These are phyloP conservation scores for Vitis rotundifolia DNA, from an alignment of 164 flowering plant species.

Conservation along the genomic window DNA sequence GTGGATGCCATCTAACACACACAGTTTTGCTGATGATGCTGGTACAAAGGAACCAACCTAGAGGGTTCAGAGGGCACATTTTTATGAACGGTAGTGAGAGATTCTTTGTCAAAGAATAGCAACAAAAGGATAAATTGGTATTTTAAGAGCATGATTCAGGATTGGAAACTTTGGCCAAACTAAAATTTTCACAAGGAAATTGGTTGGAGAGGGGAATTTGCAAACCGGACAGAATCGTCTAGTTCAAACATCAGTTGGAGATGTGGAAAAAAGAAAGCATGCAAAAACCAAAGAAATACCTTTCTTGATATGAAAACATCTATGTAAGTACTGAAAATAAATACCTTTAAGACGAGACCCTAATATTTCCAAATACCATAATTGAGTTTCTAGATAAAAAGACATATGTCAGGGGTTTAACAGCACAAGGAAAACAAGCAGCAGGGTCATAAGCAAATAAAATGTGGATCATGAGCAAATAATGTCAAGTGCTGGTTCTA, in stretches of 20 bases:
- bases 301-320: neutral
- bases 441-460: neutral
- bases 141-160: neutral
- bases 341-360: neutral
- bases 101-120: neutral
- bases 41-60: slow-evolving; percentile 99
- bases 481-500: slow-evolving; percentile 15
- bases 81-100: slow-evolving; percentile 8
- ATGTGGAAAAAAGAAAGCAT: neutral
- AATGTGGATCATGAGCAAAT: too few species aligned
- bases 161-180: neutral
- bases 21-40: slow-evolving; percentile 78
- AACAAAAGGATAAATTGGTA: neutral
- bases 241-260: neutral
- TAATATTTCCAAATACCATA: neutral
- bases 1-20: slow-evolving; percentile 79
- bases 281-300: neutral
- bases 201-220: neutral
- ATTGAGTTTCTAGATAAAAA: neutral
- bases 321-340: neutral
- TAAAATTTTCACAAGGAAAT: too few species aligned
- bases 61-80: slow-evolving; percentile 30
- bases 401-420: neutral
- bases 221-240: neutral
- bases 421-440: neutral